Evolutionary conservation across 352 stramenopile species (phyloP).

Genomic region (Pilasporangium apinafurcum): DNA sequence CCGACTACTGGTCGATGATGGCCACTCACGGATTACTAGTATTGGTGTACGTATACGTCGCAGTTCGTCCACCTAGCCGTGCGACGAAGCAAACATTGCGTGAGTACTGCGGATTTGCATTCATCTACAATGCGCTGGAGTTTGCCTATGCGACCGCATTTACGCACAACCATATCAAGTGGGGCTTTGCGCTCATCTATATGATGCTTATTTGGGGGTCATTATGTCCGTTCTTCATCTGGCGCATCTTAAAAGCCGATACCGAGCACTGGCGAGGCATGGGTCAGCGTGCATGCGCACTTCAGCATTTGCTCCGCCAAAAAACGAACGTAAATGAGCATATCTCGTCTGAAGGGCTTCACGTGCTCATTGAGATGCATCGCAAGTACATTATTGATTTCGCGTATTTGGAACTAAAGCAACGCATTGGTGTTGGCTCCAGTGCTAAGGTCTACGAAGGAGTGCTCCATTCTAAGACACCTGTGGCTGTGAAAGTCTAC

Average conservation of each 20-base stretch:
- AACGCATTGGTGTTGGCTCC: conserved; percentile 36
- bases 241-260: conserved; percentile 16
- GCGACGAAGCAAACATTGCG: conserved; percentile 40
- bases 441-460: conserved; percentile 45
- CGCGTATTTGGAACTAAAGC: conserved; percentile 40
- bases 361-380: conserved; percentile 63
- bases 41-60: conserved; percentile 35
- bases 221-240: conserved; percentile 12
- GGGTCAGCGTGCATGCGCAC: background rate
- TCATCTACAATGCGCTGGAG: conserved; percentile 30
- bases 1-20: background rate
- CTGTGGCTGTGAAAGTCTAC: conserved; percentile 42
- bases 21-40: conserved; percentile 21
- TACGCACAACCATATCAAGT: conserved; percentile 4
- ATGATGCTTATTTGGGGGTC: conserved; percentile 6
- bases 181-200: conserved; percentile 5
- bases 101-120: conserved; percentile 52
- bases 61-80: conserved; percentile 27
- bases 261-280: conserved; percentile 12
- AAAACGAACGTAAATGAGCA: background rate
- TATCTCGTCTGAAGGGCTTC: conserved; percentile 43
- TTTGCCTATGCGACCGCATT: no score
- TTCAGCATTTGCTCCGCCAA: conserved; percentile 3
- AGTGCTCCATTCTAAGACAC: conserved; percentile 26
- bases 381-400: conserved; percentile 69